Conservation (phyloP, 2,329 filamentous ascomycete genomes). For the Nothophaeocryptopus gaeumannii region DNA sequence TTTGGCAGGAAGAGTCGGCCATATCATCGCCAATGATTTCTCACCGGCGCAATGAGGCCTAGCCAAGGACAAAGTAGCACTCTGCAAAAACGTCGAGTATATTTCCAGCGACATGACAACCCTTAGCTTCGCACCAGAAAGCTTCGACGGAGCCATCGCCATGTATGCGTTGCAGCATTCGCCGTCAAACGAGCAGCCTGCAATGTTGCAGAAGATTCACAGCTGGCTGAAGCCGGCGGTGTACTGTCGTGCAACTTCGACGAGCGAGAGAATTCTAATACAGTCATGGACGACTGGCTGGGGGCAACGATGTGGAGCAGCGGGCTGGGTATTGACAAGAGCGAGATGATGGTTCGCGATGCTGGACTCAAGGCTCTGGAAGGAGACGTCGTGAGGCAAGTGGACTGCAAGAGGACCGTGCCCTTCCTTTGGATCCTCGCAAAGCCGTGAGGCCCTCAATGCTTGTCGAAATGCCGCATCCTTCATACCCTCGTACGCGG, state of each 20-base stretch:
- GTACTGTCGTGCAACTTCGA: conserved; percentile 16
- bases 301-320: conserved; percentile 23
- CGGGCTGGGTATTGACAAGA: conserved; percentile 30
- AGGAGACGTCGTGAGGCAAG: conserved; percentile 8
- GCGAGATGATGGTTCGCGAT: conserved; percentile 37
- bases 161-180: conserved; percentile 23
- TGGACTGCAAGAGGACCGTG: conserved; percentile 7
- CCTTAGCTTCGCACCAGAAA: conserved; percentile 16
- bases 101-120: conserved; percentile 17
- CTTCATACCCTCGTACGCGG: no score
- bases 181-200: conserved; percentile 15
- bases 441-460: conserved; percentile 6
- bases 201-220: conserved; percentile 14
- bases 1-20: conserved; percentile 15
- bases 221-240: conserved; percentile 19
- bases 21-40: conserved; percentile 22
- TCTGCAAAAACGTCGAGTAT: background rate
- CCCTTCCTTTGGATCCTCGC: conserved; percentile 21
- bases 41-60: conserved; percentile 16
- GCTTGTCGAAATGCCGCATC: no score
- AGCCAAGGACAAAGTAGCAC: conserved; percentile 5
- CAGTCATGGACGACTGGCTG: conserved; percentile 21
- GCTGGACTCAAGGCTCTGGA: conserved; percentile 33
- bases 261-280: conserved; percentile 13
- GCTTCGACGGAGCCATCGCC: conserved; percentile 15